phyloP scores from a whole-genome alignment of 1,139 yeast genomes.

The Suhomyces wounanorum region DNA sequence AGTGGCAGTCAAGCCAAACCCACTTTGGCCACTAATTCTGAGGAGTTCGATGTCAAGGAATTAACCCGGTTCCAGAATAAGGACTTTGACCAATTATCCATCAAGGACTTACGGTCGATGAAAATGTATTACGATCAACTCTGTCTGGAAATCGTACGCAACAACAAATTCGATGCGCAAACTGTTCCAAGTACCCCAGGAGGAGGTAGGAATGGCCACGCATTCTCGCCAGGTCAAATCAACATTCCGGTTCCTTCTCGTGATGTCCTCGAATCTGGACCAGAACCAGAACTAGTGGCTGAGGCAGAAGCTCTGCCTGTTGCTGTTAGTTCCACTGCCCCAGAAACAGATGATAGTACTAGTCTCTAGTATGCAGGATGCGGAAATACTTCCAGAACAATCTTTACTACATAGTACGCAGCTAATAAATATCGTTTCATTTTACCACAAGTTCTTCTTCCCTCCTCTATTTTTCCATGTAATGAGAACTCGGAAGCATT shows the following conservation, averaged over 20 bases:
- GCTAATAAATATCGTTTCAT: not conserved
- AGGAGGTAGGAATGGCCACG: not conserved
- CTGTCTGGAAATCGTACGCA: slow-evolving; percentile 24
- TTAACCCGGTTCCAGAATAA: slow-evolving; percentile 35
- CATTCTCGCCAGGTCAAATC: not conserved
- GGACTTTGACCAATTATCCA: slow-evolving; percentile 41
- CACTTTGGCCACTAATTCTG: slow-evolving; percentile 12
- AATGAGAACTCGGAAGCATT: slow-evolving; percentile 16
- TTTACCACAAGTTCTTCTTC: not conserved
- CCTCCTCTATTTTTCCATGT: not conserved
- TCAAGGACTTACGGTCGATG: slow-evolving; percentile 37
- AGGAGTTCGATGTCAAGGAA: slow-evolving; percentile 21
- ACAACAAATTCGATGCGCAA: not conserved
- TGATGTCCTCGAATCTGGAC: not conserved
- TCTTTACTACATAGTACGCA: slow-evolving; percentile 8
- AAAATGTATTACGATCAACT: slow-evolving; percentile 42
- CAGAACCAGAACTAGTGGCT: not conserved
- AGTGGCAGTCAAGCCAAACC: slow-evolving; percentile 10
- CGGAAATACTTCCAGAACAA: slow-evolving; percentile 16
- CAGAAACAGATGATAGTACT: slow-evolving; percentile 5
- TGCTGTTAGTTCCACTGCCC: not conserved
- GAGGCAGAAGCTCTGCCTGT: not conserved
- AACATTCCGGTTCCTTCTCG: not conserved
- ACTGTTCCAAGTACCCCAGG: slow-evolving; percentile 5
- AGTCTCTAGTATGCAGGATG: slow-evolving; percentile 13